Base-by-base conservation (phyloP, 2,329 filamentous ascomycete species). In the Arachnomyces sp. region DNA sequence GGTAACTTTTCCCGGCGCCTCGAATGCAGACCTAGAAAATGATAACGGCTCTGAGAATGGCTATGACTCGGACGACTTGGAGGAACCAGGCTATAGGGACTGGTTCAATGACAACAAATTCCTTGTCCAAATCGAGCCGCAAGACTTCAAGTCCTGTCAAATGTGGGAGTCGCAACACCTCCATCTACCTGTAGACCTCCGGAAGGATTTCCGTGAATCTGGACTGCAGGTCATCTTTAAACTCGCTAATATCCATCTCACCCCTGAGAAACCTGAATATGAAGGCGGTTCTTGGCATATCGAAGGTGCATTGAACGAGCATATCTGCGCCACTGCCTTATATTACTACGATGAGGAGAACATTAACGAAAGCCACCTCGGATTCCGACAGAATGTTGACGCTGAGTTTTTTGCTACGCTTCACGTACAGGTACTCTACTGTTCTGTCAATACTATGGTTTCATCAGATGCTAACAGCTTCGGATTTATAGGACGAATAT, bases 291-390 rank as follows among this genome's bases (percentile, higher is more conserved):
- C 36, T 16, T 66, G 60, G 61, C 59, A 67, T 45, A 53, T 75
- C 2, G 75, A 78, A 46, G 74, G 75, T 2, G 53, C 55, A 36
- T 55, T 62, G 59, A 83, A 84, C 49, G 80, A 84, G 55, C 74
- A 73, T 46, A 81, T 85, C 29, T 72, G 71, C 47, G 77, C 77
- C 0, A 78, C 77, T 0, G 74, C 78, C 0, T 61, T 84, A 13
- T 80, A 78, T 57, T 79, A 80, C 55, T 77, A 77, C 48, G 74
- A 80, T 44, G 62, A 55, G 34, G 69, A 78, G 0, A 85, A 85
- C 54, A 72, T 82, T 37, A 73, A 72, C 0, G 64, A 72, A 1
- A 68, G 66, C 34, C 52, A 50, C 3, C 64, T 83, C 4, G 58
- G 61, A 3, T 79, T 82, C 52, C 71, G 68, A 7, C 72, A 71